Base-by-base conservation (phyloP, 2,329 filamentous ascomycete genomes). In the Sclerotinia minor region DNA sequence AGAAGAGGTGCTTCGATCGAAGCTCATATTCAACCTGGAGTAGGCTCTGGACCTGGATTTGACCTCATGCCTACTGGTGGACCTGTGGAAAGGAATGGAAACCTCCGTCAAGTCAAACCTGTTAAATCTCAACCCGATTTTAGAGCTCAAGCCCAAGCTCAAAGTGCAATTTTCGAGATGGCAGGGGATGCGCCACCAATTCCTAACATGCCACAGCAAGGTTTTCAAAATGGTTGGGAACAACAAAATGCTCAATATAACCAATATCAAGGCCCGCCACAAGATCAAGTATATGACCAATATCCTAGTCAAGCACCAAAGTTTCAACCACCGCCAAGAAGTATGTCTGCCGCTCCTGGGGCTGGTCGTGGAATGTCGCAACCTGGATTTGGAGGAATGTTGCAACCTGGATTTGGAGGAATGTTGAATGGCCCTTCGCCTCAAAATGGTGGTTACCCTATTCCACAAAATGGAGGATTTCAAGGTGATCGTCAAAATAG, bases 91-190 rank as follows among this genome's bases (percentile, higher is more conserved):
- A 83, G 85, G 67, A 81, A 70, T 68, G 69, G 65, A 45, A 75
- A 73, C 63, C 38, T 60, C 35, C 70, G 65, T 63, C 83, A 85
- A 72, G 77, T 89, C 63, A 85, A 81, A 68, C 83, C 84, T 69
- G 86, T 87, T 21, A 88, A 88, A 71, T 91, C 89, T 15, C 89
- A 91, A 74, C 88, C 89, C 41, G 85, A 90, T 74, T 79, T 90
- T 68, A 82, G 85, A 47, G 73, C 70, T 53, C 69, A 69, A 68
- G 73, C 71, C 19, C 83, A 87, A 71, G 83, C 85, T 4, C 87
- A 91, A 73, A 82, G 86, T 2, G 90, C 90, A 11, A 83, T 91
- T 1, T 92, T 92, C 72, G 91, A 92, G 74, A 89, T 94, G 84
- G 87, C 86, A 2, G 83, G 81, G 35, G 88, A 91, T 72, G 81